These are phyloP conservation scores for Candida qinlingensis DNA, from an alignment of 805 yeast species.

Conservation along the genomic window DNA sequence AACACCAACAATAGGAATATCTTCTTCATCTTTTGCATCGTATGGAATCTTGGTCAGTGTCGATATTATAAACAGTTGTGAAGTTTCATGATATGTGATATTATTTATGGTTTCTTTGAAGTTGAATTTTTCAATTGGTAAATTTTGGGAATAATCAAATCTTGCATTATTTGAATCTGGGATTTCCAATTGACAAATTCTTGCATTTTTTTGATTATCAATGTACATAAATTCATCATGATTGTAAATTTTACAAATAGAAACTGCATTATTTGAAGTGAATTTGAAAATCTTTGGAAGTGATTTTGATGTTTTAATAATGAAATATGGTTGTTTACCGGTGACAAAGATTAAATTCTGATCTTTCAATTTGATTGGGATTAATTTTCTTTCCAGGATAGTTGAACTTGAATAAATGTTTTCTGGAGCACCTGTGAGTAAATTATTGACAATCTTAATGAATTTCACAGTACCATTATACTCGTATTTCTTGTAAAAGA, in stretches of 20 bases:
- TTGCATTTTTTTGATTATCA: conserved; percentile 63
- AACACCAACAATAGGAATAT: conserved; percentile 52
- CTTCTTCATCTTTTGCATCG: conserved; percentile 71
- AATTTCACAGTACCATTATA: conserved; percentile 38
- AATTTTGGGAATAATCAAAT: conserved; percentile 51
- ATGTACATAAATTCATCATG: conserved; percentile 51
- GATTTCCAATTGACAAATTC: conserved; percentile 38
- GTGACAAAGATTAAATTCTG: conserved; percentile 61
- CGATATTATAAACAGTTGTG: conserved; percentile 59
- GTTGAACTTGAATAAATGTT: conserved; percentile 62
- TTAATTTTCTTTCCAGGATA: conserved; percentile 60
- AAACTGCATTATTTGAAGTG: conserved; percentile 58
- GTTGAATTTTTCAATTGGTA: conserved; percentile 49
- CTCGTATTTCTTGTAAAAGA: conserved; percentile 54
- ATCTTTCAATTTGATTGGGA: conserved; percentile 53
- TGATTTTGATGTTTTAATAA: conserved; percentile 61
- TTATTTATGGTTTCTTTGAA: conserved; percentile 61
- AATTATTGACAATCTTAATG: conserved; percentile 35
- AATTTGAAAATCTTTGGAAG: conserved; percentile 62
- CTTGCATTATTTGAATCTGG: conserved; percentile 17
- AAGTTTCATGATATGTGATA: conserved; percentile 62
- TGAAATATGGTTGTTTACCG: conserved; percentile 66
- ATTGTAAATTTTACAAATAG: conserved; percentile 47
- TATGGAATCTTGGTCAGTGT: conserved; percentile 56
- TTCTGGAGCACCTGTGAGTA: conserved; percentile 74